A percentile compares a stretch with the other conserved stretches of the same genome.
Evolutionary conservation across 495 filamentous ascomycete genomes (phyloP).

Genomic region (Penicillium silybi): DNA sequence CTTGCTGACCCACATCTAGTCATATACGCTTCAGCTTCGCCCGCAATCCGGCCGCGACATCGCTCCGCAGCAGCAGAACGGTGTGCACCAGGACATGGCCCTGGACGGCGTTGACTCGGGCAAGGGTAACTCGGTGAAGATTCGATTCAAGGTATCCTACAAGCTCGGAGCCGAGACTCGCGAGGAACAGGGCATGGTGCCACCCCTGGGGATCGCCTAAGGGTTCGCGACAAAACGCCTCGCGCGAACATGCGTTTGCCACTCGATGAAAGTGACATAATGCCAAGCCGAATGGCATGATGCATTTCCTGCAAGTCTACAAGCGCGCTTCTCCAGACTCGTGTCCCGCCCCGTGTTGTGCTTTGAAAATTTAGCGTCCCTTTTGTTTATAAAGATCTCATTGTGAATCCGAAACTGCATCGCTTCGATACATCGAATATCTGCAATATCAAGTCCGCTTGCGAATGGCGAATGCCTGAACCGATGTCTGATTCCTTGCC

Average conservation of each 20-base stretch:
- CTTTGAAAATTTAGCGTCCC: conserved; percentile 23
- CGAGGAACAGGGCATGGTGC: conserved; percentile 85
- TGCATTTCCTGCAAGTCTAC: not conserved
- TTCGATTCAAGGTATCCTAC: conserved; percentile 86
- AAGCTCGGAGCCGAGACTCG: conserved; percentile 59
- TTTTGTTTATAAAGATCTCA: conserved; percentile 22
- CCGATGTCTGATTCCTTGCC: not conserved
- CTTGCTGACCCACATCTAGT: conserved; percentile 32
- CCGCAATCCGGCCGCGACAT: conserved; percentile 79
- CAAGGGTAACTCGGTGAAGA: conserved; percentile 73
- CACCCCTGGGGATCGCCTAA: conserved; percentile 71
- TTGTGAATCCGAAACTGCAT: conserved; percentile 4
- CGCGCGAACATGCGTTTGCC: not conserved
- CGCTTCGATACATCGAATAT: conserved; percentile 1
- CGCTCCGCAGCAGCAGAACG: conserved; percentile 65
- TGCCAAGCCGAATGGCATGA: not conserved
- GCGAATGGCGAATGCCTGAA: not conserved
- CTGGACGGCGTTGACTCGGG: conserved; percentile 67
- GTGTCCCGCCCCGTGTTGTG: conserved; percentile 2
- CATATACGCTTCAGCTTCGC: conserved; percentile 72
- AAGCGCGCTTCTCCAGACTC: not conserved
- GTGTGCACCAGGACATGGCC: conserved; percentile 78
- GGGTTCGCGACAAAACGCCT: not conserved
- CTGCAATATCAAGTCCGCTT: not conserved
- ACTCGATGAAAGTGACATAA: not conserved